Conservation (phyloP, 106 monocot genomes). For the Allium fistulosum region DNA sequence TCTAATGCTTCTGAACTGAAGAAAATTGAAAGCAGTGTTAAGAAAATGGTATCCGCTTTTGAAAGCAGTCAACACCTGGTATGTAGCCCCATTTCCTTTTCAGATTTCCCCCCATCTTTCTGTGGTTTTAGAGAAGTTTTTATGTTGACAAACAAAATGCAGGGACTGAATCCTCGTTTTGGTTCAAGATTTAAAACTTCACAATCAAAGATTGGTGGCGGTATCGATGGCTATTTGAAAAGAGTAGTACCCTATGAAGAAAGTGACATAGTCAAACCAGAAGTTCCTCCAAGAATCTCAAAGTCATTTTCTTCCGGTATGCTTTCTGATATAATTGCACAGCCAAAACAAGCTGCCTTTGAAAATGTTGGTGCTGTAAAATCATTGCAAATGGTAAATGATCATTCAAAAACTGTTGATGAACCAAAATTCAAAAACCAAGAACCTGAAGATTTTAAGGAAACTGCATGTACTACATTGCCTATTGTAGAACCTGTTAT, state of each 20-base stretch:
- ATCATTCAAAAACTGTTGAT: not conserved
- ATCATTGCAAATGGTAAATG: not conserved
- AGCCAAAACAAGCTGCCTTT: not conserved
- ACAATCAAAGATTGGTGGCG: slow-evolving; percentile 5
- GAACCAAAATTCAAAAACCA: not conserved
- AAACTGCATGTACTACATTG: not conserved
- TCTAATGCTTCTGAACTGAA: slow-evolving; percentile 12
- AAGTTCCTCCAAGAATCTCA: slow-evolving; percentile 14
- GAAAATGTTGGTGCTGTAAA: slow-evolving; percentile 4
- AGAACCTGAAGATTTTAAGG: not conserved
- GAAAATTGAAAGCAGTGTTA: slow-evolving; percentile 12
- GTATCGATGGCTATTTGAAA: slow-evolving; percentile 14
- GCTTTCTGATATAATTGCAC: slow-evolving; percentile 19
- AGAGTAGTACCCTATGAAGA: slow-evolving; percentile 7
- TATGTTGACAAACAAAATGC: slow-evolving; percentile 6
- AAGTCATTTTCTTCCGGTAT: slow-evolving; percentile 49
- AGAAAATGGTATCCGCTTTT: slow-evolving; percentile 50
- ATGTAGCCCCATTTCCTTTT: slow-evolving; percentile 1
- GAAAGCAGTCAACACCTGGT: slow-evolving; percentile 40
- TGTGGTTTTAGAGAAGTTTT: not conserved
- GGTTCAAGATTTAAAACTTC: slow-evolving; percentile 3
- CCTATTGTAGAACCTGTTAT: not conserved
- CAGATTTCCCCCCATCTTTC: not conserved
- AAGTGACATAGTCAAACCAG: slow-evolving; percentile 7
- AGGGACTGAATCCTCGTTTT: slow-evolving; percentile 12